Conservation (phyloP, 164 flowering plant species). For the Chloranthus sessilifolius region DNA sequence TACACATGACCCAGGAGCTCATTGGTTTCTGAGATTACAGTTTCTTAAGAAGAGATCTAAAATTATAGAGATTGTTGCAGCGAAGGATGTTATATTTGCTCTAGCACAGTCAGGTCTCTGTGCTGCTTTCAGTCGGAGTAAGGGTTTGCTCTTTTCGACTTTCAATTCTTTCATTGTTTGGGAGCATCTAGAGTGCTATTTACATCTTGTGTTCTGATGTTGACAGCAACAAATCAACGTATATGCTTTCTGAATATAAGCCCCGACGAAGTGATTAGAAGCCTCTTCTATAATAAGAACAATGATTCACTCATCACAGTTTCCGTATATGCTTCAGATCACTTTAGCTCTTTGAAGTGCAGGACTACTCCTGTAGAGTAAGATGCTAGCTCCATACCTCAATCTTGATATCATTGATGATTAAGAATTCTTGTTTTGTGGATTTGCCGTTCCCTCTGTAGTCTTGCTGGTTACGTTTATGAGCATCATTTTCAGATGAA, state of each 20-base stretch:
- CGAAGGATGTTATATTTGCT: conserved; percentile 19
- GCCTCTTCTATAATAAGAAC: conserved; percentile 85
- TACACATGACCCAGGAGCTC: conserved; percentile 15
- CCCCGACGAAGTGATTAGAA: conserved; percentile 80
- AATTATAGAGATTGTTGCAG: conserved; percentile 16
- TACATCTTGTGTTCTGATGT: neutral
- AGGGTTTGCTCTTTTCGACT: neutral
- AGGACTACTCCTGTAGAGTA: conserved; percentile 86
- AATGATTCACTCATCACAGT: conserved; percentile 92
- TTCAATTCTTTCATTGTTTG: too few species aligned
- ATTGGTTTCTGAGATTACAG: conserved; percentile 11
- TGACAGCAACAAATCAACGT: conserved; percentile 67
- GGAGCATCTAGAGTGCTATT: too few species aligned
- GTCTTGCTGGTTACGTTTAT: too few species aligned
- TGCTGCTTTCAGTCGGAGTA: conserved; percentile 19
- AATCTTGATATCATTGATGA: too few species aligned
- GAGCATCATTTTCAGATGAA: neutral
- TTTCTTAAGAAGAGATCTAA: conserved; percentile 13
- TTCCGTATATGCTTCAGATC: conserved; percentile 90
- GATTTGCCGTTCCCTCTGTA: neutral
- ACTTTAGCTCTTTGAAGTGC: conserved; percentile 89
- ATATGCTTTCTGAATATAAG: conserved; percentile 84
- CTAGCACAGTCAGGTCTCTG: conserved; percentile 20
- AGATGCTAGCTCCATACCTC: too few species aligned
- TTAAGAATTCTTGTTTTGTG: neutral